Percentiles rank a stretch among this genome's conserved stretches.
These are phyloP conservation scores for Chernovozyma aurita DNA, from an alignment of 1,139 yeast genomes.

Conservation along the genomic window DNA sequence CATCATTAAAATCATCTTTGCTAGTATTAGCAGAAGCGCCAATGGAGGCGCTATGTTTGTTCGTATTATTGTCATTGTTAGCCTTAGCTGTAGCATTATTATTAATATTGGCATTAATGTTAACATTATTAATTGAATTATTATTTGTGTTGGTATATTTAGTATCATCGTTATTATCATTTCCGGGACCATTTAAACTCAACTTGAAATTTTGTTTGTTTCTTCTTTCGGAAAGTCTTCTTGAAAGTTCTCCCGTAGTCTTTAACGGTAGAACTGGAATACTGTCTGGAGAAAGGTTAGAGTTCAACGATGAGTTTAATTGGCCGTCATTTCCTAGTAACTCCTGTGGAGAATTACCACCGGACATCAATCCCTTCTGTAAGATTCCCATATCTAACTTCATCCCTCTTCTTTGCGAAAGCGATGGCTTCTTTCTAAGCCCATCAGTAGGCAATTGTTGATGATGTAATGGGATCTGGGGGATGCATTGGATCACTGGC, in stretches of 20 bases:
- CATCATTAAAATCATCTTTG: no score
- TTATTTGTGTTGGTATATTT: neutral
- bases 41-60: neutral
- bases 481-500: neutral
- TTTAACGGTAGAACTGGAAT: slow-evolving; percentile 11
- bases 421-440: slow-evolving; percentile 37
- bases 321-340: neutral
- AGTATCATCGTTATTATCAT: neutral
- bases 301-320: neutral
- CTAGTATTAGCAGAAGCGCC: no score
- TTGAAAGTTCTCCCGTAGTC: slow-evolving; percentile 32
- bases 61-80: neutral
- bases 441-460: slow-evolving; percentile 2
- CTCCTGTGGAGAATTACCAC: neutral
- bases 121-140: no score
- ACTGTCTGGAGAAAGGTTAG: neutral
- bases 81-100: neutral
- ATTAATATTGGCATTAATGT: no score
- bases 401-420: slow-evolving; percentile 60
- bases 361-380: slow-evolving; percentile 2
- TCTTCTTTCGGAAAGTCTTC: slow-evolving; percentile 35
- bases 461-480: neutral
- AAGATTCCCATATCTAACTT: slow-evolving; percentile 32
- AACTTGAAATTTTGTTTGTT: slow-evolving; percentile 38
- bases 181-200: slow-evolving; percentile 14